Evolutionary conservation across 2,329 filamentous ascomycete species (phyloP).

Genomic region (Monosporascus sp.): DNA sequence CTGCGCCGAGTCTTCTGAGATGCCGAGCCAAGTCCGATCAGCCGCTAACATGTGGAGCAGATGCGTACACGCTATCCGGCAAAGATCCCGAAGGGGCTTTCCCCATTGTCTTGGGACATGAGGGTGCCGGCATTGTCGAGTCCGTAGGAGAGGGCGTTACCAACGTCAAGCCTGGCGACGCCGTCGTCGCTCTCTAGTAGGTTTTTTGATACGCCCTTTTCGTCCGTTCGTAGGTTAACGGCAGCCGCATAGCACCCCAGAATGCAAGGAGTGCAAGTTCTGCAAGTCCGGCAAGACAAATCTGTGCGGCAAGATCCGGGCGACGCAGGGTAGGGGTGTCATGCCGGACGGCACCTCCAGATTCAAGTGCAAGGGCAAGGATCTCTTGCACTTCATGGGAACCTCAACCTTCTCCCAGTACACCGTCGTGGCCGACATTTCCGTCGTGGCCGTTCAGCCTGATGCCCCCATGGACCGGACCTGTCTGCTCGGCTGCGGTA

Average conservation of each 20-base stretch:
- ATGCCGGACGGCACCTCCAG: conserved; percentile 97
- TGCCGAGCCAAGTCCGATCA: conserved; percentile 24
- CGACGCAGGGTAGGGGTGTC: conserved; percentile 89
- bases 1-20: conserved; percentile 21
- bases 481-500: conserved; percentile 93
- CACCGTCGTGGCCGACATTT: conserved; percentile 97
- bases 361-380: conserved; percentile 92
- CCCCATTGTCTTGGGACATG: conserved; percentile 83
- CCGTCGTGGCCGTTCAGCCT: conserved; percentile 85
- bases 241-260: conserved; percentile 66
- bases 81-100: conserved; percentile 97
- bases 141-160: conserved; percentile 93
- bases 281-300: conserved; percentile 99
- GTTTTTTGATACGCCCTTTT: conserved; percentile 23
- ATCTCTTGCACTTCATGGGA: conserved; percentile 98
- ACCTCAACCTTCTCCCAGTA: conserved; percentile 98
- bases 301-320: conserved; percentile 97
- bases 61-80: conserved; percentile 91
- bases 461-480: conserved; percentile 94
- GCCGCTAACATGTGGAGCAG: conserved; percentile 36
- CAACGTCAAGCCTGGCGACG: conserved; percentile 87
- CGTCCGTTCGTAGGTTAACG: conserved; percentile 11
- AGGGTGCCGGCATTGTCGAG: conserved; percentile 88
- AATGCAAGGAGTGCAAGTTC: conserved; percentile 98
- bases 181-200: conserved; percentile 84